Evolutionary conservation across 192 early-diverging fungal species (phyloP).

Genomic region (Coemansia sp.): DNA sequence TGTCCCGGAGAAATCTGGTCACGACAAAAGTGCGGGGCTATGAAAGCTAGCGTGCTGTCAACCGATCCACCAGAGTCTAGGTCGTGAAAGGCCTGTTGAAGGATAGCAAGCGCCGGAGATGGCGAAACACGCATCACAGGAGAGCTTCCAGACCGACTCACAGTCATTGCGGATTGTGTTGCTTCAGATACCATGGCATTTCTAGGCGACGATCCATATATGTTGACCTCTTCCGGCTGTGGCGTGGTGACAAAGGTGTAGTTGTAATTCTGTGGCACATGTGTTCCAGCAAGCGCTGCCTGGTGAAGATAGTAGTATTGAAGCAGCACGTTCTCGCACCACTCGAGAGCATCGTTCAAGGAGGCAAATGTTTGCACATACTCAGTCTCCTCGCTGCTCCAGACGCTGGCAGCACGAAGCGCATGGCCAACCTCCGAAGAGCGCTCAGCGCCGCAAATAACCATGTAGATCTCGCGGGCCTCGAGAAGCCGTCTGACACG

Average conservation of each 20-base stretch:
- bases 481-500: constrained; percentile 75
- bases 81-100: constrained; percentile 68
- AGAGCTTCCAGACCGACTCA: constrained; percentile 9
- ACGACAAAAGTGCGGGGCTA: constrained; percentile 69
- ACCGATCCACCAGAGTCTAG: constrained; percentile 50
- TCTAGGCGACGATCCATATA: constrained; percentile 40
- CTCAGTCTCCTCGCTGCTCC: constrained; percentile 57
- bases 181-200: constrained; percentile 47
- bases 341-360: constrained; percentile 88
- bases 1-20: constrained; percentile 56
- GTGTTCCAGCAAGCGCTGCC: constrained; percentile 33
- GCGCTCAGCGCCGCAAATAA: constrained; percentile 72
- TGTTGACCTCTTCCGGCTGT: constrained; percentile 27
- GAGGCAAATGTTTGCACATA: constrained; percentile 75
- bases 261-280: constrained; percentile 18
- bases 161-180: constrained; percentile 40
- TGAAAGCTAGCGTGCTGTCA: constrained; percentile 59
- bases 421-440: constrained; percentile 68
- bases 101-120: constrained; percentile 55
- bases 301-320: constrained; percentile 70
- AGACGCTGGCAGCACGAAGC: constrained; percentile 65
- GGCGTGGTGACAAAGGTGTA: constrained; percentile 40
- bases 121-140: constrained; percentile 3
- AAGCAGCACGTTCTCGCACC: constrained; percentile 89
- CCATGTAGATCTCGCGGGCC: constrained; percentile 73